phyloP scores from a whole-genome alignment of 345 rosid genomes.

The Isatis tinctoria region DNA sequence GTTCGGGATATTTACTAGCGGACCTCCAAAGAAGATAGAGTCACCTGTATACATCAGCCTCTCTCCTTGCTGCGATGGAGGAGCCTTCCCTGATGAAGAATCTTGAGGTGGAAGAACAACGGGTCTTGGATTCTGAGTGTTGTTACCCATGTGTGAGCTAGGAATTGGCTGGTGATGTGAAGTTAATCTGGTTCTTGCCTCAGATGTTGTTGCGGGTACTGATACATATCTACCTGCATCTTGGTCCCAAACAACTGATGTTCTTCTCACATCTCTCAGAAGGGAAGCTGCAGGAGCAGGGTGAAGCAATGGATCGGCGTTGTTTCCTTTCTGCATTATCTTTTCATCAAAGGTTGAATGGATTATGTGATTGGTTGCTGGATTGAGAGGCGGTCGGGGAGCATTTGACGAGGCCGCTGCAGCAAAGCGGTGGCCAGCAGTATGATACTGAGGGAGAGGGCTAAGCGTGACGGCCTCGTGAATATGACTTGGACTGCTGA shows the following conservation, averaged over 20 bases:
- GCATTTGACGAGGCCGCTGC: slow-evolving; percentile 29
- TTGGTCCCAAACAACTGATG: slow-evolving; percentile 92
- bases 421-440: slow-evolving; percentile 37
- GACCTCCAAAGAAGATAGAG: slow-evolving; percentile 96
- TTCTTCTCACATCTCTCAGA: slow-evolving; percentile 80
- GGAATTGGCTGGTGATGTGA: slow-evolving; percentile 40
- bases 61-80: slow-evolving; percentile 61
- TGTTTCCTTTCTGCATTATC: slow-evolving; percentile 51
- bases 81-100: slow-evolving; percentile 44
- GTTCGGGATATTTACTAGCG: slow-evolving; percentile 58
- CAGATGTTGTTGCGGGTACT: slow-evolving; percentile 68
- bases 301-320: slow-evolving; percentile 53
- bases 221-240: slow-evolving; percentile 94
- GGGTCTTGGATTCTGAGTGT: slow-evolving; percentile 41
- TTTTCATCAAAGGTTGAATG: slow-evolving; percentile 51
- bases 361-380: slow-evolving; percentile 37
- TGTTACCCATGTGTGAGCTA: slow-evolving; percentile 28
- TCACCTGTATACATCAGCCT: slow-evolving; percentile 83
- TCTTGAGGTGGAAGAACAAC: slow-evolving; percentile 41
- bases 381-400: slow-evolving; percentile 45
- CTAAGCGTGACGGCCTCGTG: slow-evolving; percentile 80
- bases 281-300: slow-evolving; percentile 76
- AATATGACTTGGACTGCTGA: slow-evolving; percentile 84
- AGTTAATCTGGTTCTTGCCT: slow-evolving; percentile 51
- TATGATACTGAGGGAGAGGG: slow-evolving; percentile 72